These are phyloP conservation scores for Taphrina deformans DNA, from an alignment of 1,139 yeast species.

Conservation along the genomic window DNA sequence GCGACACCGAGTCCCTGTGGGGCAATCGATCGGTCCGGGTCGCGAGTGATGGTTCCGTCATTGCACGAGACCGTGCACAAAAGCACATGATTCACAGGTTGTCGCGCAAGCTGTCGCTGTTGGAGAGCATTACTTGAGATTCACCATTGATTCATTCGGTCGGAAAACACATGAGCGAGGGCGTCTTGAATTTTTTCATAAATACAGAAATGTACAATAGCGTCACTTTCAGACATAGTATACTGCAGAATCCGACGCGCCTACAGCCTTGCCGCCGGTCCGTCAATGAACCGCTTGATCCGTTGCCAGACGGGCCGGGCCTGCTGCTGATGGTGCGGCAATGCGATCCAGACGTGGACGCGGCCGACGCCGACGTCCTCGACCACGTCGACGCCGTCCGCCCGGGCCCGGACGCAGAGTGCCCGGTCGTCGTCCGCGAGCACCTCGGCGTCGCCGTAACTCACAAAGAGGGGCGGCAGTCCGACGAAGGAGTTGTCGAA, in stretches of 20 bases:
- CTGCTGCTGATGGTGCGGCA: slow-evolving; percentile 3
- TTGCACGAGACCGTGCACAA: neutral
- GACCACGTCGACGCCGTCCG: slow-evolving; percentile 11
- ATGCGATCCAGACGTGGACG: slow-evolving; percentile 21
- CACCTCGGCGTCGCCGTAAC: slow-evolving; percentile 12
- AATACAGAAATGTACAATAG: neutral
- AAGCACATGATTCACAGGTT: neutral
- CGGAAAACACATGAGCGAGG: neutral
- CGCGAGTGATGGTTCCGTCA: slow-evolving; percentile 11
- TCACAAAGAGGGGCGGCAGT: slow-evolving; percentile 9
- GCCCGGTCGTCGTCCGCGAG: slow-evolving; percentile 1
- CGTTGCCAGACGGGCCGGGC: slow-evolving; percentile 3
- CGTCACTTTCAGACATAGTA: too few species aligned
- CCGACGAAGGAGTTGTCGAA: slow-evolving; percentile 2
- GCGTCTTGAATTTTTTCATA: neutral
- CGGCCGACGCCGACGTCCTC: slow-evolving; percentile 11
- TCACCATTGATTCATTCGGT: neutral
- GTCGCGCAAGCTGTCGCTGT: neutral
- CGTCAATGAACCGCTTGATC: slow-evolving; percentile 6
- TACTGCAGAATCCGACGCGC: too few species aligned
- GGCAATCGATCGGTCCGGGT: slow-evolving; percentile 1
- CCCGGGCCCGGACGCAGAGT: neutral
- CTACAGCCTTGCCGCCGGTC: neutral
- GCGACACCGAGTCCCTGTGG: slow-evolving; percentile 2
- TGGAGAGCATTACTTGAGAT: neutral